phyloP scores from a whole-genome alignment of 192 early-diverging fungal genomes.

The Coemansia sp. region DNA sequence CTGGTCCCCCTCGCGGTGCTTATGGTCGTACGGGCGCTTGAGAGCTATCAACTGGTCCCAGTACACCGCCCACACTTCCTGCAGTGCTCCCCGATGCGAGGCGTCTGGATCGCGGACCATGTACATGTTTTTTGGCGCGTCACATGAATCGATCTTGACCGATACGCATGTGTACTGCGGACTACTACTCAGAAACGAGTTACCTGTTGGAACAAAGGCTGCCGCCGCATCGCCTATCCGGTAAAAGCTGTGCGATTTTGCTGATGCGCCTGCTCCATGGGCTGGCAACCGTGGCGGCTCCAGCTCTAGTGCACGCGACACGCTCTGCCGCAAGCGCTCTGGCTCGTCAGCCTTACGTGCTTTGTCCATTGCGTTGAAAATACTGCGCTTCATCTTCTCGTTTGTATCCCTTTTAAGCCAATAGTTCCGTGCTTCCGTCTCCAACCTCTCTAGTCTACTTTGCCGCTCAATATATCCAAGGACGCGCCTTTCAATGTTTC shows the following conservation, averaged over 20 bases:
- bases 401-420: constrained; percentile 20
- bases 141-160: constrained; percentile 33
- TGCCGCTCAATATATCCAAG: constrained; percentile 17
- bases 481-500: constrained; percentile 19
- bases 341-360: neutral
- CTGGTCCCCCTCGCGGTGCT: constrained; percentile 43
- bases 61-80: constrained; percentile 35
- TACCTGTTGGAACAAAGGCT: constrained; percentile 28
- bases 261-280: neutral
- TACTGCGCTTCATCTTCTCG: neutral
- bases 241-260: constrained; percentile 39
- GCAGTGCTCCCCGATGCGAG: neutral
- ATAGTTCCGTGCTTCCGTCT: constrained; percentile 38
- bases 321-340: neutral
- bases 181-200: constrained; percentile 14
- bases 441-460: constrained; percentile 31
- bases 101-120: constrained; percentile 39
- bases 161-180: constrained; percentile 28
- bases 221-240: constrained; percentile 44
- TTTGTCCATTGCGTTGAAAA: constrained; percentile 15
- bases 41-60: constrained; percentile 51
- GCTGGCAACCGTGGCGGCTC: constrained; percentile 35
- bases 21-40: constrained; percentile 42
- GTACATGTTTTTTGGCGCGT: constrained; percentile 34
- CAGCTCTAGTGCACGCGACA: constrained; percentile 20